These are phyloP conservation scores for Phyllosticta citriasiana DNA, from an alignment of 2,329 filamentous ascomycete genomes.

Conservation along the genomic window DNA sequence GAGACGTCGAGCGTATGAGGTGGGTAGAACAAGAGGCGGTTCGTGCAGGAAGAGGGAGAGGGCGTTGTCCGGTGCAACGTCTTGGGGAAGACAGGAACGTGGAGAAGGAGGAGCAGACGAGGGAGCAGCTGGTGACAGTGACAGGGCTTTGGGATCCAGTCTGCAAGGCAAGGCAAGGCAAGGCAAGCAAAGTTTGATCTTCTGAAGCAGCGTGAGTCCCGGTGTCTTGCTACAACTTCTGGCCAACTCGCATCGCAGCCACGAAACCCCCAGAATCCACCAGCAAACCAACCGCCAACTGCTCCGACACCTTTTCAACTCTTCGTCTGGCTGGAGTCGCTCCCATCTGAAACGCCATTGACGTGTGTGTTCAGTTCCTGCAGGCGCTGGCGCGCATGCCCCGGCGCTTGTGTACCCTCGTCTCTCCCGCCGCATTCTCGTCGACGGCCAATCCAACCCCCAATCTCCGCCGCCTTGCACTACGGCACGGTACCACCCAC, in stretches of 20 bases:
- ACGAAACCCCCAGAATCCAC: too few species aligned
- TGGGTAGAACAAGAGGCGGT: neutral
- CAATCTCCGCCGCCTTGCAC: neutral
- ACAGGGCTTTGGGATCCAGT: neutral
- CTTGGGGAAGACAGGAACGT: neutral
- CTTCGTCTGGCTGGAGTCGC: neutral
- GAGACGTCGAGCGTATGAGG: neutral
- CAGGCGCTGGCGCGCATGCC: neutral
- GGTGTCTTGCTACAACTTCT: too few species aligned
- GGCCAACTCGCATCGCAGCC: too few species aligned
- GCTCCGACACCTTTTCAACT: neutral
- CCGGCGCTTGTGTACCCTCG: neutral
- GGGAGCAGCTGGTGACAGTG: neutral
- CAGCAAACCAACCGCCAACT: too few species aligned
- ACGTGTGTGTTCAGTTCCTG: neutral
- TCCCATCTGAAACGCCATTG: neutral
- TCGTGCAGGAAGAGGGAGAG: neutral
- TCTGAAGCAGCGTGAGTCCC: too few species aligned
- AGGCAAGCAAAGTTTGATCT: too few species aligned
- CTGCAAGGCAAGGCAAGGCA: neutral
- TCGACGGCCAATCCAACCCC: neutral
- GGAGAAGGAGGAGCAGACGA: neutral
- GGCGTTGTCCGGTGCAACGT: neutral
- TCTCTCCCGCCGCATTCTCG: neutral
- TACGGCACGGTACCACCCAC: neutral